phyloP scores from a whole-genome alignment of 306 rosid genomes.

The Trifolium subterraneum region DNA sequence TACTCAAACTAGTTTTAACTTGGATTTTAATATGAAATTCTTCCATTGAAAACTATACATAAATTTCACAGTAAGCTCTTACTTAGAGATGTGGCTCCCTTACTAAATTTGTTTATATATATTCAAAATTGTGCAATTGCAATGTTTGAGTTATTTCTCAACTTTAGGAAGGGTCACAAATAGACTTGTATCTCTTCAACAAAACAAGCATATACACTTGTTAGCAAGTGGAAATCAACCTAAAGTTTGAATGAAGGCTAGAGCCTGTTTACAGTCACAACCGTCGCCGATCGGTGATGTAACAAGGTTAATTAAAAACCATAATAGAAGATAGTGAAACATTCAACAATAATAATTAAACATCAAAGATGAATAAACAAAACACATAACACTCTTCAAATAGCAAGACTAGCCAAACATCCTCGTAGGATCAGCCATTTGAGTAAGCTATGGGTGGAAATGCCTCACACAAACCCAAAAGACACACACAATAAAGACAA shows the following conservation, averaged over 20 bases:
- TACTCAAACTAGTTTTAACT: not conserved
- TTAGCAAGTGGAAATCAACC: slow-evolving; percentile 15
- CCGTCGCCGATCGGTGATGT: slow-evolving; percentile 37
- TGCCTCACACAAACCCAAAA: slow-evolving; percentile 6
- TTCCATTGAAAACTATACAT: not conserved
- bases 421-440: slow-evolving; percentile 46
- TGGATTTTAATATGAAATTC: not conserved
- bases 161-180: not conserved
- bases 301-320: not conserved
- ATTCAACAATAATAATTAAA: slow-evolving; percentile 4
- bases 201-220: slow-evolving; percentile 6
- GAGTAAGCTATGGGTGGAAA: slow-evolving; percentile 1
- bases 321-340: slow-evolving; percentile 1
- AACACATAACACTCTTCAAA: slow-evolving; percentile 16
- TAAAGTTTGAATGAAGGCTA: not conserved
- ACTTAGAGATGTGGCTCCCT: not conserved
- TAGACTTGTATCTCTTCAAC: slow-evolving; percentile 11
- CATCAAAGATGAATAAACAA: slow-evolving; percentile 26
- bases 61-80: not conserved
- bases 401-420: slow-evolving; percentile 25
- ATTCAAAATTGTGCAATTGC: not conserved
- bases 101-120: not conserved
- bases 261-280: slow-evolving; percentile 30
- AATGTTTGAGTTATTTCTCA: not conserved
- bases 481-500: slow-evolving; percentile 28